Conservation (phyloP, 257 asterid species). For the Plantago ovata region DNA sequence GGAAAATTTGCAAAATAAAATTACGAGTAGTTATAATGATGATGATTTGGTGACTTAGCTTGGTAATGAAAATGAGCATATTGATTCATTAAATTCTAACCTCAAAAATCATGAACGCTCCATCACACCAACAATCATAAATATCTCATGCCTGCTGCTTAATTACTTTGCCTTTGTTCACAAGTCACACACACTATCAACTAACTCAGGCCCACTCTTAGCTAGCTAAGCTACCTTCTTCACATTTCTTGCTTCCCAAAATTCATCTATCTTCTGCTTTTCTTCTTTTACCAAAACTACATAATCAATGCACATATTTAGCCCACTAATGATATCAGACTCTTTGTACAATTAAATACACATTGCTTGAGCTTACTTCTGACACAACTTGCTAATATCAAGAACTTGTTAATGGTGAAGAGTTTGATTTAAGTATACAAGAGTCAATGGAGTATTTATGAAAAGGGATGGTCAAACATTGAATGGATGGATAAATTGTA, state of each 20-base stretch:
- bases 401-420: no score
- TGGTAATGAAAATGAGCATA: neutral
- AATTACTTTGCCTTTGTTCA: slow-evolving; percentile 12
- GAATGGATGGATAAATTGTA: no score
- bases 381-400: no score
- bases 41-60: slow-evolving; percentile 2
- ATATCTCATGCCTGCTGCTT: neutral
- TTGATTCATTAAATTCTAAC: neutral
- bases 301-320: neutral
- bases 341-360: no score
- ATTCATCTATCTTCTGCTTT: neutral
- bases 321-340: neutral
- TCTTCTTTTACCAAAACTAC: neutral
- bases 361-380: no score
- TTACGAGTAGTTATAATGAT: slow-evolving; percentile 1
- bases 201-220: neutral
- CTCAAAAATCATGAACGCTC: neutral
- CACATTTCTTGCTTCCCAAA: slow-evolving; percentile 1
- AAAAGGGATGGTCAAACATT: no score
- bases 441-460: no score
- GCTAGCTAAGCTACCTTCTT: neutral
- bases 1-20: neutral
- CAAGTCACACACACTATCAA: slow-evolving; percentile 8
- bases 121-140: slow-evolving; percentile 5
- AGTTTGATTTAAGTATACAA: no score